A percentile compares a stretch with the other conserved stretches of the same genome.
Evolutionary conservation across 768 basidiomycete genomes (phyloP).

Genomic region (Gymnopilus dilepis): DNA sequence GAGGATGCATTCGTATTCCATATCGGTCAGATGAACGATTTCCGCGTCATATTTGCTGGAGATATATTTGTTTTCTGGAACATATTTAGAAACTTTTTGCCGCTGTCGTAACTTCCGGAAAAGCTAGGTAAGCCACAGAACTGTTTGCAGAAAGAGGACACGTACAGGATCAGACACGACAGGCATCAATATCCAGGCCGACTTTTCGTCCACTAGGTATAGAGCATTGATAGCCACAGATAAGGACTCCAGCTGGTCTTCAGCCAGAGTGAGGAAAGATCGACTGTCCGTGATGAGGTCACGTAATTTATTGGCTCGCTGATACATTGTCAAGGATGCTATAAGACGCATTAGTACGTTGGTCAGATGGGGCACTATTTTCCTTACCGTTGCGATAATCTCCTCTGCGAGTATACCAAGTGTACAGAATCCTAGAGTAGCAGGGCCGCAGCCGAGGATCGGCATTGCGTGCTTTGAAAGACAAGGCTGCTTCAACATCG

Average conservation of each 20-base stretch:
- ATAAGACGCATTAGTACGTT: slow-evolving; percentile 20
- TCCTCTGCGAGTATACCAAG: slow-evolving; percentile 87
- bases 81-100: slow-evolving; percentile 70
- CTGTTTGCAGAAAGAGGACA: slow-evolving; percentile 19
- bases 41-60: slow-evolving; percentile 72
- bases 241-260: slow-evolving; percentile 80
- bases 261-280: slow-evolving; percentile 51
- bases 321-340: slow-evolving; percentile 95
- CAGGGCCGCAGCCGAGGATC: slow-evolving; percentile 86
- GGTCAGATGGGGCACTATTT: slow-evolving; percentile 11
- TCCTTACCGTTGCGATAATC: slow-evolving; percentile 90
- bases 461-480: slow-evolving; percentile 93
- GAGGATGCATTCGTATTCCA: slow-evolving; percentile 78
- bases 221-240: slow-evolving; percentile 89
- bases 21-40: slow-evolving; percentile 79
- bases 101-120: slow-evolving; percentile 65
- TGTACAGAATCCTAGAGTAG: slow-evolving; percentile 92
- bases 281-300: slow-evolving; percentile 50
- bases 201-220: slow-evolving; percentile 77
- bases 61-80: slow-evolving; percentile 77
- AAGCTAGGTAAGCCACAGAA: not conserved
- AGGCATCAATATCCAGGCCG: slow-evolving; percentile 83
- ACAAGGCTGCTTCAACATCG: slow-evolving; percentile 86
- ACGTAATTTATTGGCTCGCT: slow-evolving; percentile 81
- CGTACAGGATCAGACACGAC: slow-evolving; percentile 57